Evolutionary conservation across 83 land plant genomes (phyloP).

Genomic region (Isoetes engelmannii): DNA sequence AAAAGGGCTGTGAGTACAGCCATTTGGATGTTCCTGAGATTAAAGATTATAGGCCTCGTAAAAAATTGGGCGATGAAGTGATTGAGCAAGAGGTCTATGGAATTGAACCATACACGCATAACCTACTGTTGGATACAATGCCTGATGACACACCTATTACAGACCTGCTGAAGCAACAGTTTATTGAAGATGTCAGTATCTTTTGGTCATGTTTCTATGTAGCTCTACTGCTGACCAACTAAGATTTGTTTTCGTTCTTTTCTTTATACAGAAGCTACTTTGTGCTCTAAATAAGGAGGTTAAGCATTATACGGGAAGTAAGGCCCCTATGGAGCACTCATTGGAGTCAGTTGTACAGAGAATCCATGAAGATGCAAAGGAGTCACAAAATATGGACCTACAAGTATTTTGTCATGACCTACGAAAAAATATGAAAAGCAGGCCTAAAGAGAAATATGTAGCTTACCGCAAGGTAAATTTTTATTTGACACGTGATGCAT

Average conservation of each 20-base stretch:
- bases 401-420: constrained; percentile 47
- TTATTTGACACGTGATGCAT: background rate
- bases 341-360: constrained; percentile 70
- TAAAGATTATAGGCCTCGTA: constrained; percentile 85
- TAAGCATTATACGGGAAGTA: constrained; percentile 74
- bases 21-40: constrained; percentile 92
- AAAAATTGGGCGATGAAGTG: constrained; percentile 73
- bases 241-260: background rate
- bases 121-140: constrained; percentile 87
- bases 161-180: constrained; percentile 48
- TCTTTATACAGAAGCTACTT: constrained; percentile 40
- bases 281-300: constrained; percentile 70
- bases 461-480: constrained; percentile 84
- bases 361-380: constrained; percentile 41
- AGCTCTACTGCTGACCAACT: background rate
- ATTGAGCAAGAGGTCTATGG: constrained; percentile 99
- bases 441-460: constrained; percentile 80
- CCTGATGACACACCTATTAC: constrained; percentile 48
- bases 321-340: constrained; percentile 75
- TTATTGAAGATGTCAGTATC: constrained; percentile 78
- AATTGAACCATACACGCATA: constrained; percentile 95
- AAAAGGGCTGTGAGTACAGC: constrained; percentile 48
- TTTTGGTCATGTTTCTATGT: background rate
- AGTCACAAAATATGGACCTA: constrained; percentile 28
- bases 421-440: constrained; percentile 52